A percentile compares a stretch with the other conserved stretches of the same genome.
Conservation (phyloP, 2,329 filamentous ascomycete species). For the Ceratocystis variospora region DNA sequence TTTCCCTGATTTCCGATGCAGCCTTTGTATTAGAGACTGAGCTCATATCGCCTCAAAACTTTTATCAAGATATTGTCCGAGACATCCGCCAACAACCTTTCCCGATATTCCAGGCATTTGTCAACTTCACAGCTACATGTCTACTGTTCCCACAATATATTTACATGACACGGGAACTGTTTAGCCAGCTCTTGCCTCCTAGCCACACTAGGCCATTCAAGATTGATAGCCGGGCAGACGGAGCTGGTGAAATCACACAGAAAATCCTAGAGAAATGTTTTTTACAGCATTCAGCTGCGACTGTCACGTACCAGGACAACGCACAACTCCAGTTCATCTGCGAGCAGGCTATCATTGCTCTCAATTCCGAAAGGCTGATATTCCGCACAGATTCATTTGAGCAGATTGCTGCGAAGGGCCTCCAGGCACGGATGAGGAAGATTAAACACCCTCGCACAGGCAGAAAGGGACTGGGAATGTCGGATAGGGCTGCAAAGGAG, state of each 20-base stretch:
- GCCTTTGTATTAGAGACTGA: conserved; percentile 33
- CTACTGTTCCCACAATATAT: conserved; percentile 31
- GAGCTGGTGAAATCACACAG: conserved; percentile 30
- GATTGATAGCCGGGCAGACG: conserved; percentile 28
- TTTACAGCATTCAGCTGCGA: conserved; percentile 51
- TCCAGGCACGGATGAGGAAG: conserved; percentile 28
- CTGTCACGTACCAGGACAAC: conserved; percentile 49
- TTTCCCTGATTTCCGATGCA: conserved; percentile 40
- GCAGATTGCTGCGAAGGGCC: conserved; percentile 8
- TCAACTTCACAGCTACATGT: conserved; percentile 22
- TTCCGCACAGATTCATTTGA: background rate
- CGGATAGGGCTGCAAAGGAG: conserved; percentile 32
- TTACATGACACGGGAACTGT: conserved; percentile 34
- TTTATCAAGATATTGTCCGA: conserved; percentile 46
- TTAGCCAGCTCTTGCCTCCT: conserved; percentile 32
- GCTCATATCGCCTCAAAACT: conserved; percentile 33
- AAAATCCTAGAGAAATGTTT: conserved; percentile 44
- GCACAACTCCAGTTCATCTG: conserved; percentile 56
- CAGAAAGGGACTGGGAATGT: conserved; percentile 23
- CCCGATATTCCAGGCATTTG: conserved; percentile 16
- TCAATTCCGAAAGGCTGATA: background rate
- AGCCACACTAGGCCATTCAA: conserved; percentile 31
- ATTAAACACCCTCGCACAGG: conserved; percentile 30
- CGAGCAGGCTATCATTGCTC: conserved; percentile 31
- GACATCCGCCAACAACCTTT: conserved; percentile 24